Base-by-base conservation (phyloP, 2,329 filamentous ascomycete genomes). In the Epichloe gansuensis region DNA sequence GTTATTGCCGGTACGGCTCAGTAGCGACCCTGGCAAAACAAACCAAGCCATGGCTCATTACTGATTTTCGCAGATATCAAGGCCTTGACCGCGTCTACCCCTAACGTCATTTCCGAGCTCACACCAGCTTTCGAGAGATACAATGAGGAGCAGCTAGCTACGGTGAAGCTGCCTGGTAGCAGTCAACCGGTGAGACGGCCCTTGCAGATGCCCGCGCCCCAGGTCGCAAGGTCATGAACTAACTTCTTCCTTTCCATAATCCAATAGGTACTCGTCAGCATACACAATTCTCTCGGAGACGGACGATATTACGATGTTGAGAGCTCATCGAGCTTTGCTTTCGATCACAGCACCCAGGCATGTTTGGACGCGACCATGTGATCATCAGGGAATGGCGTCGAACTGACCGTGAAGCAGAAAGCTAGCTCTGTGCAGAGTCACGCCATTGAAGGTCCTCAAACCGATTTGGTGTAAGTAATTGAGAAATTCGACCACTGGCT, bases 81-180 rank as follows among this genome's bases (percentile, higher is more conserved):
- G 70, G 77, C 82, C 49, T 77, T 98, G 44, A 89, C 90, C 17
- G 74, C 81, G 56, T 81, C 86, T 60, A 81, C 82, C 43, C 80
- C 83, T 39, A 73, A 77, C 52, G 74, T 93, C 56, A 72, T 91
- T 52, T 73, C 81, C 55, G 82, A 86, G 58, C 84, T 96, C 51
- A 80, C 77, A 6, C 87, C 90, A 0, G 90, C 93, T 0, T 94
- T 95, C 67, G 77, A 91, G 71, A 89, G 86, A 70, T 97, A 98
- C 78, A 96, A 97, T 63, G 91, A 98, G 71, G 86, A 91, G 69
- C 93, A 98, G 70, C 86, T 96, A 68, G 73, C 83, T 48, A 90
- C 90, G 15, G 85, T 88, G 56, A 95, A 94, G 76, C 80, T 98
- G 52, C 91, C 91, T 0, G 90, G 90, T 34, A 82, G 86, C 65